Conservation (phyloP, 176 grass and related monocot species). For the Aegilops sharonensis region DNA sequence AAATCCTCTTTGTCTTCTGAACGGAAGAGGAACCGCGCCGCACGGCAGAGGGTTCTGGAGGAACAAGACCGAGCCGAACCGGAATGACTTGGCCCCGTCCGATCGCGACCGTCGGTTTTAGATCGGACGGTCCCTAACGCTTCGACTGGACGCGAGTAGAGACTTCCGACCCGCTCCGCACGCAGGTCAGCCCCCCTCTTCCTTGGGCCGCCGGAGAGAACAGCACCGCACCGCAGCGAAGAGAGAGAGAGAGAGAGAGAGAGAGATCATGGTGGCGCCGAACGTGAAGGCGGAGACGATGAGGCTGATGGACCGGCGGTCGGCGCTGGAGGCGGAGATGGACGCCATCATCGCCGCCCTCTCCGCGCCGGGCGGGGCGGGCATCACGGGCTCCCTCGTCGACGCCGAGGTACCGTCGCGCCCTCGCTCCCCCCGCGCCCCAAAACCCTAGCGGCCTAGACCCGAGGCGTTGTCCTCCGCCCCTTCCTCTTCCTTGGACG, state of each 20-base stretch:
- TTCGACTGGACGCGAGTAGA: neutral
- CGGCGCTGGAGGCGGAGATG: constrained; percentile 68
- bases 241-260: constrained; percentile 1
- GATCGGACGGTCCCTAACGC: neutral
- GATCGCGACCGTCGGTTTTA: neutral
- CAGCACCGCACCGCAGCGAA: neutral
- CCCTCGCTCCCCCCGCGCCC: neutral
- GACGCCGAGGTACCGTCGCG: constrained; percentile 55
- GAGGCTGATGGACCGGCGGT: constrained; percentile 54
- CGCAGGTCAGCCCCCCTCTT: neutral
- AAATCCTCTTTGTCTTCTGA: neutral
- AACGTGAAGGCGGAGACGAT: constrained; percentile 90
- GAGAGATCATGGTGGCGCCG: constrained; percentile 68
- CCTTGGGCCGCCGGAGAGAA: neutral
- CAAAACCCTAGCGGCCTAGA: constrained; percentile 25
- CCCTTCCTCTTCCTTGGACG: neutral
- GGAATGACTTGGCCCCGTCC: neutral
- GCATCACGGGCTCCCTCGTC: constrained; percentile 64
- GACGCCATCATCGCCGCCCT: constrained; percentile 73
- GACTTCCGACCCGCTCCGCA: neutral
- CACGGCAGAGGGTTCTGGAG: constrained; percentile 27
- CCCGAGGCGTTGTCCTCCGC: neutral
- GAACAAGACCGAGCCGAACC: neutral
- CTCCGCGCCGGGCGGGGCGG: constrained; percentile 52
- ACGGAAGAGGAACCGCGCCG: neutral